A percentile compares a stretch with the other conserved stretches of the same genome.
phyloP scores from a whole-genome alignment of 805 yeast species.

The Suhomyces vadensis region DNA sequence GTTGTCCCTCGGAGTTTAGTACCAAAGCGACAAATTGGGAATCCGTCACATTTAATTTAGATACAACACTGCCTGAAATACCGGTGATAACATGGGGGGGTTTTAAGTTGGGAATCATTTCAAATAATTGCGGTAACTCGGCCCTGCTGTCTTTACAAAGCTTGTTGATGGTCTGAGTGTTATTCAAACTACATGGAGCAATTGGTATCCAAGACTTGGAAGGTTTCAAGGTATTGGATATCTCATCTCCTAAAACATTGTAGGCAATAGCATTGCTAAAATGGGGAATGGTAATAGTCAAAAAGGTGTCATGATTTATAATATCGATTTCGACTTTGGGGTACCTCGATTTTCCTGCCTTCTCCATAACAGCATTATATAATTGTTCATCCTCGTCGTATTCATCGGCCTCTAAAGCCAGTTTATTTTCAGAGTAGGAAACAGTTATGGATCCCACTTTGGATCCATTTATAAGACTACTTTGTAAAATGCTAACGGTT shows the following conservation, averaged over 20 bases:
- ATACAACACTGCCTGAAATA: constrained; percentile 47
- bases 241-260: constrained; percentile 26
- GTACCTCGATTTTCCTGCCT: constrained; percentile 23
- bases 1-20: constrained; percentile 62
- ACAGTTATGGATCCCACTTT: constrained; percentile 17
- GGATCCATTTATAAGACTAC: constrained; percentile 14
- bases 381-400: constrained; percentile 54
- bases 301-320: constrained; percentile 7
- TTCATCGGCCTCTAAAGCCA: constrained; percentile 27
- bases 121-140: constrained; percentile 6
- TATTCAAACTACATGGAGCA: constrained; percentile 40
- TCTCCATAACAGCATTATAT: constrained; percentile 35
- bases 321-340: constrained; percentile 26
- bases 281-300: constrained; percentile 32
- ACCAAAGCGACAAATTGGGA: constrained; percentile 21
- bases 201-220: constrained; percentile 28
- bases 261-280: constrained; percentile 37
- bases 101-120: constrained; percentile 31
- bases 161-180: constrained; percentile 28
- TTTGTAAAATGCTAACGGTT: constrained; percentile 17
- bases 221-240: constrained; percentile 17
- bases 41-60: constrained; percentile 18
- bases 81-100: constrained; percentile 70
- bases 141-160: constrained; percentile 16
- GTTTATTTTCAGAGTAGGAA: constrained; percentile 16